These are phyloP conservation scores for Asterionellopsis glacialis DNA, from an alignment of 108 stramenopile genomes.

Conservation along the genomic window DNA sequence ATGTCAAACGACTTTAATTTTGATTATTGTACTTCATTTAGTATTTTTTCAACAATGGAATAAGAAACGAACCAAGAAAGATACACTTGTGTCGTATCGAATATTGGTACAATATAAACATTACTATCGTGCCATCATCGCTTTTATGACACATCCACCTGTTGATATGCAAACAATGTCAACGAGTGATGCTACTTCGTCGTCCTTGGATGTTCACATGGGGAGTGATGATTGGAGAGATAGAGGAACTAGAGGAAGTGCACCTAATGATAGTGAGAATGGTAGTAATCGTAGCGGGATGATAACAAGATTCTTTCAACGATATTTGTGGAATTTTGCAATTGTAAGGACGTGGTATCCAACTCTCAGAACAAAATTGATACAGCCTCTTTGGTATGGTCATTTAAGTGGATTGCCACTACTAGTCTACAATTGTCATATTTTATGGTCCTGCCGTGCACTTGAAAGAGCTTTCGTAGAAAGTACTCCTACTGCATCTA, in stretches of 20 bases:
- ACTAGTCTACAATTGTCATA: constrained; percentile 41
- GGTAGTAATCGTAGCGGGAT: no score
- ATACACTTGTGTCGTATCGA: constrained; percentile 33
- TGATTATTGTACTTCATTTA: constrained; percentile 38
- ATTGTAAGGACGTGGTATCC: no score
- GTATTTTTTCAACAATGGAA: constrained; percentile 48
- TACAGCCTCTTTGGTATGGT: constrained; percentile 28
- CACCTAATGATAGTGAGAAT: no score
- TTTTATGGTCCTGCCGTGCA: constrained; percentile 62
- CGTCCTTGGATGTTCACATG: neutral
- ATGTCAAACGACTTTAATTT: constrained; percentile 18
- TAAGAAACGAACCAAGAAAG: constrained; percentile 19
- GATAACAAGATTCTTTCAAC: no score
- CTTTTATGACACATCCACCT: constrained; percentile 42
- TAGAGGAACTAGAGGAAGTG: neutral
- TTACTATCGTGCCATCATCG: constrained; percentile 32
- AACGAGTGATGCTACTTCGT: constrained; percentile 1
- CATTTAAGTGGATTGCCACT: constrained; percentile 45
- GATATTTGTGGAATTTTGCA: no score
- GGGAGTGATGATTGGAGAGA: neutral
- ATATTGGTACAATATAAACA: constrained; percentile 37
- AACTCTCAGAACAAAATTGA: neutral
- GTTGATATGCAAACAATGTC: constrained; percentile 7
- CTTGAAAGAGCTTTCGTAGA: constrained; percentile 17
- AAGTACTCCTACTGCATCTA: constrained; percentile 27